These are phyloP conservation scores for Colletotrichum phormii DNA, from an alignment of 2,329 filamentous ascomycete genomes.

Conservation along the genomic window DNA sequence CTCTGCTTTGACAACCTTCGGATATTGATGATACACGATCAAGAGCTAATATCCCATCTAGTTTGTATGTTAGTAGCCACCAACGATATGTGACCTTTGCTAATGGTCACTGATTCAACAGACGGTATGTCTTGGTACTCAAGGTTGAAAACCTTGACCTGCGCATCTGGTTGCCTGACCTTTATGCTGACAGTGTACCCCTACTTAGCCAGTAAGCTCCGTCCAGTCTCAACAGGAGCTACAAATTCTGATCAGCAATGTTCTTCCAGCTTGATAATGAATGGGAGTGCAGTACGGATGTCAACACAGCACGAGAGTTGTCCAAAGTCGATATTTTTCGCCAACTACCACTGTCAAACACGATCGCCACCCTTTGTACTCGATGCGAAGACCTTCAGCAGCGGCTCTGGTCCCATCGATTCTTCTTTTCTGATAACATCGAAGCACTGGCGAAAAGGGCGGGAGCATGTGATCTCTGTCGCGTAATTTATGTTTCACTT, in stretches of 20 bases:
- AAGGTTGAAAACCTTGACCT: neutral
- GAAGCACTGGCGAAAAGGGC: neutral
- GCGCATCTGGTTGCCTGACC: neutral
- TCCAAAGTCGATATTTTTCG: neutral
- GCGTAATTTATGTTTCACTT: neutral
- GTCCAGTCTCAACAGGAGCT: neutral
- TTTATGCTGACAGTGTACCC: neutral
- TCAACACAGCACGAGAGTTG: neutral
- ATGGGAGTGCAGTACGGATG: conserved; percentile 1
- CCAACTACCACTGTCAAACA: neutral
- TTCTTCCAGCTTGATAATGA: neutral
- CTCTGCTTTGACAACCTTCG: neutral
- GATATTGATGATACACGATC: neutral
- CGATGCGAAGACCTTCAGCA: neutral
- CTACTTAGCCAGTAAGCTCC: neutral
- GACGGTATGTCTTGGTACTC: neutral
- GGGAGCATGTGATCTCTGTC: neutral
- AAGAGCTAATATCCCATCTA: neutral
- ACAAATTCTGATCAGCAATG: neutral
- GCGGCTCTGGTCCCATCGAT: neutral
- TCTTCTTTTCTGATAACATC: neutral
- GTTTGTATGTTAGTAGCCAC: neutral
- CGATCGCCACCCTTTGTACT: neutral
- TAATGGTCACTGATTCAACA: neutral
- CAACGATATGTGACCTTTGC: neutral